Percentiles rank a stretch among this genome's conserved stretches.
phyloP scores from a whole-genome alignment of 768 basidiomycete species.

The Tulasnella sp. region DNA sequence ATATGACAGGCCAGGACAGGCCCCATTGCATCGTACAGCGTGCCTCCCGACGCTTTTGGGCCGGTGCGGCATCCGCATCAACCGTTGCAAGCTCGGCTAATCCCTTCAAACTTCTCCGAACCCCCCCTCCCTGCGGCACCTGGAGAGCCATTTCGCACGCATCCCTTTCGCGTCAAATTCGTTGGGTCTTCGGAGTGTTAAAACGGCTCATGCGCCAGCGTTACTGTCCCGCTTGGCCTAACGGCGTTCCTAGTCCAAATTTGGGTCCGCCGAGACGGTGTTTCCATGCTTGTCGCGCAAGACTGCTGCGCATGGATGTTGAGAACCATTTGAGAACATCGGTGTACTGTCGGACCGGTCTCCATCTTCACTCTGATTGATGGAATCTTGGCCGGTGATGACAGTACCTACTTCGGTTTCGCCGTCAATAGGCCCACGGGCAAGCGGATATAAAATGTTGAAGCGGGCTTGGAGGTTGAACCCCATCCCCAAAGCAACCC shows the following conservation, averaged over 20 bases:
- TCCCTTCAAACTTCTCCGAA: neutral
- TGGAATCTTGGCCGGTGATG: neutral
- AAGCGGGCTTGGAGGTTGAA: neutral
- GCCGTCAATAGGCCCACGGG: neutral
- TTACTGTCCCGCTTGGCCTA: too few relatives aligned
- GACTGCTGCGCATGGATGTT: neutral
- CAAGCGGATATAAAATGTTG: neutral
- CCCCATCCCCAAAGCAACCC: neutral
- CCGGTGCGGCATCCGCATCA: neutral
- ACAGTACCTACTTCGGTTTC: neutral
- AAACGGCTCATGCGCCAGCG: neutral
- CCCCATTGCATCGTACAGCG: neutral
- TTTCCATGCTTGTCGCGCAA: neutral
- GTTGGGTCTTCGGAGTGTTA: neutral
- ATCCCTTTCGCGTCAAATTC: neutral
- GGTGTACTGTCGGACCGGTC: neutral
- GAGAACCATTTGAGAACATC: neutral
- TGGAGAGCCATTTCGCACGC: neutral
- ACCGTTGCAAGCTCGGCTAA: slow-evolving; percentile 4
- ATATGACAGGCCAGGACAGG: neutral
- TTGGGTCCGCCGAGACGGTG: neutral
- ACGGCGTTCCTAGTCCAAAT: neutral
- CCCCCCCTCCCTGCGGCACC: neutral
- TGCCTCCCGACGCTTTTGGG: neutral
- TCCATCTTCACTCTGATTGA: neutral